These are phyloP conservation scores for Talaromyces amestolkiae DNA, from an alignment of 2,329 filamentous ascomycete genomes.

Conservation along the genomic window DNA sequence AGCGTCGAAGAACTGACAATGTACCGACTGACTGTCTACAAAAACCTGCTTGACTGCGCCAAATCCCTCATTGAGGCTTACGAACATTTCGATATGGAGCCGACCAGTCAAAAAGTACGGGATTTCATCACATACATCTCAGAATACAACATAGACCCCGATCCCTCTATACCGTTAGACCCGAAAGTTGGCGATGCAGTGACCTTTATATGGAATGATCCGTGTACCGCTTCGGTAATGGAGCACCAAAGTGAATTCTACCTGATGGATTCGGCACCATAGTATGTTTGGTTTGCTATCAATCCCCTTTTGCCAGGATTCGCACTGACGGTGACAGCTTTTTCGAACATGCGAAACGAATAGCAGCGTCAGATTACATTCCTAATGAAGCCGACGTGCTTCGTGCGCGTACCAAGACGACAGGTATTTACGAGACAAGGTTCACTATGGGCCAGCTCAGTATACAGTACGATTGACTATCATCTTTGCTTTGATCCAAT, in stretches of 20 bases:
- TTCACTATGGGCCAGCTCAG: slow-evolving; percentile 98
- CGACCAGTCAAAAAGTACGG: slow-evolving; percentile 67
- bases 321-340: slow-evolving; percentile 62
- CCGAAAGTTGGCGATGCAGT: slow-evolving; percentile 77
- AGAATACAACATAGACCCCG: slow-evolving; percentile 85
- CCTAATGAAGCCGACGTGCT: slow-evolving; percentile 94
- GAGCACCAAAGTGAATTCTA: slow-evolving; percentile 98
- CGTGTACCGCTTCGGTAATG: slow-evolving; percentile 76
- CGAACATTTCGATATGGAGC: slow-evolving; percentile 84
- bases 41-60: slow-evolving; percentile 95
- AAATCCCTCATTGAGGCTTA: slow-evolving; percentile 90
- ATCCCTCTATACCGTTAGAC: slow-evolving; percentile 82
- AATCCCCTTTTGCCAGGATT: background rate
- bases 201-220: slow-evolving; percentile 84
- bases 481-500: slow-evolving; percentile 2
- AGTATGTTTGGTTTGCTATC: slow-evolving; percentile 60
- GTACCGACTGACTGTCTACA: slow-evolving; percentile 95
- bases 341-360: slow-evolving; percentile 87
- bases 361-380: slow-evolving; percentile 79
- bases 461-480: slow-evolving; percentile 75
- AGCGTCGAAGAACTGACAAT: slow-evolving; percentile 88
- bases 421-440: slow-evolving; percentile 96
- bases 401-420: slow-evolving; percentile 94
- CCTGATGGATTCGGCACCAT: slow-evolving; percentile 97
- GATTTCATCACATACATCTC: slow-evolving; percentile 76